phyloP scores from a whole-genome alignment of 2,329 filamentous ascomycete genomes.

The Trichoderma koningiopsis region DNA sequence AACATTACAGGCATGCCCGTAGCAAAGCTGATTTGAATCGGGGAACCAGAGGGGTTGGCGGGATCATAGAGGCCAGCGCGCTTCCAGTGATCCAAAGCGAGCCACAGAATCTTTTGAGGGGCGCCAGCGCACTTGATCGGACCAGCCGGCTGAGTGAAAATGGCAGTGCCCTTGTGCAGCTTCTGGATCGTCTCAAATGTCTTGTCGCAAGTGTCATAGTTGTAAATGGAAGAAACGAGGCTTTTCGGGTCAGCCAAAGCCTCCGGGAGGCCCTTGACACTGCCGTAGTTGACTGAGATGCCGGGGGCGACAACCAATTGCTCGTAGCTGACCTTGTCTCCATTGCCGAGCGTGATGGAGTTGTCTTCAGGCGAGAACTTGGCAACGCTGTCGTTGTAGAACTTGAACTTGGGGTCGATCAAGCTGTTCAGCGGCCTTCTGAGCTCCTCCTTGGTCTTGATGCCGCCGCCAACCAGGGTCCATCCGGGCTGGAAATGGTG shows the following conservation, averaged over 20 bases:
- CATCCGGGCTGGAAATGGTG: conserved; percentile 72
- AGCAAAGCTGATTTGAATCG: conserved; percentile 57
- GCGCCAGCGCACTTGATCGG: conserved; percentile 63
- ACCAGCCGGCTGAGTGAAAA: conserved; percentile 63
- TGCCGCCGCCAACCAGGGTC: conserved; percentile 68
- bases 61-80: conserved; percentile 53
- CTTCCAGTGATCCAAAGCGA: conserved; percentile 62
- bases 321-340: conserved; percentile 61
- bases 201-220: conserved; percentile 58
- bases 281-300: conserved; percentile 53
- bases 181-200: conserved; percentile 51
- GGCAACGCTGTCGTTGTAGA: conserved; percentile 57
- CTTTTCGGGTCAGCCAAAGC: conserved; percentile 52
- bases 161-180: conserved; percentile 52
- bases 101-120: conserved; percentile 65
- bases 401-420: conserved; percentile 61
- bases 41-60: conserved; percentile 41
- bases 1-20: conserved; percentile 61
- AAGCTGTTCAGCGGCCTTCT: conserved; percentile 52
- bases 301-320: conserved; percentile 66
- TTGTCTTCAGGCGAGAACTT: conserved; percentile 59
- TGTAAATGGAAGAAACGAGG: conserved; percentile 59
- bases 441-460: conserved; percentile 64
- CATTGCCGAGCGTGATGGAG: conserved; percentile 55
- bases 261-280: conserved; percentile 58